Conservation (phyloP, 192 early-diverging fungal genomes). For the Linnemannia schmuckeri region DNA sequence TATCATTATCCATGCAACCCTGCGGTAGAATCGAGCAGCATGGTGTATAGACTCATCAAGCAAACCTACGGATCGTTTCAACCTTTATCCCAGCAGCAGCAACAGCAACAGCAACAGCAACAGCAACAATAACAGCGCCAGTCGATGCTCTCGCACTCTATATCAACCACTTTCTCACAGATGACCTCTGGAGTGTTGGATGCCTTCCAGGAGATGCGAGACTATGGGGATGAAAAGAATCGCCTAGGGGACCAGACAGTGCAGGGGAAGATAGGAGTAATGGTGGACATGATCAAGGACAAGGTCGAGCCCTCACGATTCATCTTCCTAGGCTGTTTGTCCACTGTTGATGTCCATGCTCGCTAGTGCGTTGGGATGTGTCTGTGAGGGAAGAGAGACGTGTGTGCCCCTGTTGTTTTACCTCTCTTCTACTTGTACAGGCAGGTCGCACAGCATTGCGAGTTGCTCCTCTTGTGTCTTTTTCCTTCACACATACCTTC, state of each 20-base stretch:
- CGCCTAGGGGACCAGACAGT: not conserved
- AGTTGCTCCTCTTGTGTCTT: not conserved
- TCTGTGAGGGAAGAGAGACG: too few species aligned
- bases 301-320: not conserved
- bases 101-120: not conserved
- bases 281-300: not conserved
- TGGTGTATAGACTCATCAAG: not conserved
- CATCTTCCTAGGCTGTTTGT: not conserved
- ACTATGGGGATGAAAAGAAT: not conserved
- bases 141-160: not conserved
- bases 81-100: not conserved
- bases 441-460: too few species aligned
- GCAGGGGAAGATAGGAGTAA: not conserved
- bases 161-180: not conserved
- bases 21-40: not conserved
- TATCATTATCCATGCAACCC: slow-evolving; percentile 2
- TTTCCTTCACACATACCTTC: not conserved
- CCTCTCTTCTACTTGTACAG: too few species aligned
- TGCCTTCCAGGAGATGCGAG: not conserved
- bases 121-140: not conserved
- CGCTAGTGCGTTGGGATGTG: not conserved
- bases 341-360: not conserved
- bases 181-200: not conserved
- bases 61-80: not conserved
- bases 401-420: too few species aligned